Conservation (phyloP, 1,139 yeast genomes). For the Geotrichum bryndzae region DNA sequence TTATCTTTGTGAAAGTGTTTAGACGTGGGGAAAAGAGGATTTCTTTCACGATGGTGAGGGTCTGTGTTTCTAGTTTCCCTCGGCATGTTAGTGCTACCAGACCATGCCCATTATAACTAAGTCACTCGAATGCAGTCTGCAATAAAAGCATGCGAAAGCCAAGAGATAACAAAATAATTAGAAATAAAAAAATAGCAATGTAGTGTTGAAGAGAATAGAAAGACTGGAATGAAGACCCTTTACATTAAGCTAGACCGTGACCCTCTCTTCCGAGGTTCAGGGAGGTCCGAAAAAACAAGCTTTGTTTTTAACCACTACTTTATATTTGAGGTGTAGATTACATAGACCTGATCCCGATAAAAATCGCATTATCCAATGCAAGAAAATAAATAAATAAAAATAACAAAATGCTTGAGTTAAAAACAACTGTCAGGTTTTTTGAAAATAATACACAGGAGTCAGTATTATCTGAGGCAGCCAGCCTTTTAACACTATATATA, state of each 20-base stretch:
- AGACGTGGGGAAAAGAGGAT: background rate
- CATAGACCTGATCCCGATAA: no score
- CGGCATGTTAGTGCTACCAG: no score
- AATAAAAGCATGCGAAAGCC: background rate
- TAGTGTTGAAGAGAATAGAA: background rate
- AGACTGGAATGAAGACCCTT: background rate
- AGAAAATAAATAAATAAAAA: no score
- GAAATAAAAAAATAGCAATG: background rate
- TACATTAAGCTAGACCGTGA: background rate
- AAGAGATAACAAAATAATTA: background rate
- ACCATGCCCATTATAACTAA: no score
- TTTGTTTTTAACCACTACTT: background rate
- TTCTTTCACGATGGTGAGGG: no score
- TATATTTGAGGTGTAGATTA: no score
- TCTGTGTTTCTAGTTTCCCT: no score
- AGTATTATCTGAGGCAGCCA: background rate
- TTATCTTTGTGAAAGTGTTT: background rate
- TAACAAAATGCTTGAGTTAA: no score
- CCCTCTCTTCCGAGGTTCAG: background rate
- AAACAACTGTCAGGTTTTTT: no score
- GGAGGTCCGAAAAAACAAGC: background rate
- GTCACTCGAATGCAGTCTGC: no score
- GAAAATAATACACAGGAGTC: no score
- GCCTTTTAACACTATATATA: background rate
- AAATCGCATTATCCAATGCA: no score